These are phyloP conservation scores for Wickerhamomyces strasburgensis DNA, from an alignment of 805 yeast species.

Conservation along the genomic window DNA sequence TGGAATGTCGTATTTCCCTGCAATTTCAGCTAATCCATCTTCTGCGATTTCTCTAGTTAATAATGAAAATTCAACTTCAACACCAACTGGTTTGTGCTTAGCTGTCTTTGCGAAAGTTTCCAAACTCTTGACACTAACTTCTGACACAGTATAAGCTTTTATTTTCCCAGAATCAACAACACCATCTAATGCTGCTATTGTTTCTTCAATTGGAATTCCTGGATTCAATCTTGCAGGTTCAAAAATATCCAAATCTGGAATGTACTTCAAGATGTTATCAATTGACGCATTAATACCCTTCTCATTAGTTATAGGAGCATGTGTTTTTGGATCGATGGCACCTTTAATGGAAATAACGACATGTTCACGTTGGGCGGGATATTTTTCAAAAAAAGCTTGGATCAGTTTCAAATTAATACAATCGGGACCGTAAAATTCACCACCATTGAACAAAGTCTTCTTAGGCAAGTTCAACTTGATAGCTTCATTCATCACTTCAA, in stretches of 20 bases:
- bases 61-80: constrained; percentile 77
- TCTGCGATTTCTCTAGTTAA: constrained; percentile 55
- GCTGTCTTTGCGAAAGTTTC: constrained; percentile 49
- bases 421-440: constrained; percentile 70
- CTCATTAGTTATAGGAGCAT: constrained; percentile 45
- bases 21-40: constrained; percentile 60
- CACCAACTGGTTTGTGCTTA: constrained; percentile 50
- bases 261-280: constrained; percentile 33
- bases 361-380: constrained; percentile 52
- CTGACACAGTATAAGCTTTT: constrained; percentile 71
- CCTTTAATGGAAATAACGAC: constrained; percentile 69
- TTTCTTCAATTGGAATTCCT: constrained; percentile 50
- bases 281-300: constrained; percentile 46
- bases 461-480: constrained; percentile 32
- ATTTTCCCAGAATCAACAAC: constrained; percentile 59
- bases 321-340: constrained; percentile 34
- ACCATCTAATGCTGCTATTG: constrained; percentile 51
- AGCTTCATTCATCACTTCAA: constrained; percentile 49
- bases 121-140: constrained; percentile 60
- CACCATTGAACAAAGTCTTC: constrained; percentile 61
- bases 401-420: constrained; percentile 51
- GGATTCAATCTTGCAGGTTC: constrained; percentile 71
- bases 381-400: constrained; percentile 49
- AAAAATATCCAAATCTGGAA: constrained; percentile 53
- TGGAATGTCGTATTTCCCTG: constrained; percentile 56